Conservation (phyloP, 2,329 filamentous ascomycete genomes). For the Paracamarosporium sp. region DNA sequence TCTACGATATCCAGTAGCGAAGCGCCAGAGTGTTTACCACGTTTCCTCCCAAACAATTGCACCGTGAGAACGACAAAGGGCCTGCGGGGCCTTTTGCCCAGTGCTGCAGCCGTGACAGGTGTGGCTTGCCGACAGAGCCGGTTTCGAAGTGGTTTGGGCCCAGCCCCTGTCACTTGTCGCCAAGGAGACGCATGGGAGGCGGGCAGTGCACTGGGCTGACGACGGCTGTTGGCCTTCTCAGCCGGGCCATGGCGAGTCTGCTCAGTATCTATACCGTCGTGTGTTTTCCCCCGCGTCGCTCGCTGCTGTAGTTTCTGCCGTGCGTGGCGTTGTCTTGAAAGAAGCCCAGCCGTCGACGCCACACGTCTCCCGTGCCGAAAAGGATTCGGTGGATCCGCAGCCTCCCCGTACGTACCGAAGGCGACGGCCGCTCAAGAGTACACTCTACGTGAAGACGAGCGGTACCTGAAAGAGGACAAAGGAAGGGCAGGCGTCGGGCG, state of each 20-base stretch:
- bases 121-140: conserved; percentile 2
- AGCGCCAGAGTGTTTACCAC: neutral
- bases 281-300: conserved; percentile 7
- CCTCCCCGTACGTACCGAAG: neutral
- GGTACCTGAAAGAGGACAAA: neutral
- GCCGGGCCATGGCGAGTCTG: too few species aligned
- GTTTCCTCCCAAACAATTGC: too few species aligned
- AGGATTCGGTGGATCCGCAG: neutral
- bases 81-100: too few species aligned
- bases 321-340: neutral
- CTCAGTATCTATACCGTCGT: neutral
- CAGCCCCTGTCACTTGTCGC: conserved; percentile 21
- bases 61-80: too few species aligned
- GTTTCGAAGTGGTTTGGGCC: conserved; percentile 14
- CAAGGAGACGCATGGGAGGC: conserved; percentile 14
- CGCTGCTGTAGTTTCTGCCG: conserved; percentile 5
- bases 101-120: neutral
- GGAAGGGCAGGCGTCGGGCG: conserved; percentile 7
- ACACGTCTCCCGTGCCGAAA: neutral
- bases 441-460: too few species aligned
- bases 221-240: neutral
- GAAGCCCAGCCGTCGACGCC: neutral
- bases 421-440: too few species aligned
- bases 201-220: conserved; percentile 17
- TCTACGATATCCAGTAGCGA: neutral